Evolutionary conservation across 352 stramenopile genomes (phyloP).

Genomic region (Aphanomyces invadans): DNA sequence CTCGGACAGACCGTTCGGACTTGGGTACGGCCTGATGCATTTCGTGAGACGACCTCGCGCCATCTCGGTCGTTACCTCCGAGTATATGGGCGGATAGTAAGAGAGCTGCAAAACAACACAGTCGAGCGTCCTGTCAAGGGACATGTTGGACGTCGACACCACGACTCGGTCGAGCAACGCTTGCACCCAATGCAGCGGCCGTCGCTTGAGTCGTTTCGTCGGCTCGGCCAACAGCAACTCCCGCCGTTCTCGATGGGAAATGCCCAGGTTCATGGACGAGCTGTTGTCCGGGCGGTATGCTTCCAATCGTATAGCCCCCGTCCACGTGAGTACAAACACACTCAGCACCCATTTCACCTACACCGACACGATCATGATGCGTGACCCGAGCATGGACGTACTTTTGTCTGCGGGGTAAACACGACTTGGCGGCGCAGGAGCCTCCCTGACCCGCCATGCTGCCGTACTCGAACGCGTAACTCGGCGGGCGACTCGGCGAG

Average conservation of each 20-base stretch:
- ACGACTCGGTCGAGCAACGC: background rate
- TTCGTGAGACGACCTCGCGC: background rate
- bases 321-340: constrained; percentile 17
- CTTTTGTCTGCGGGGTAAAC: background rate
- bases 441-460: constrained; percentile 17
- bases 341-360: constrained; percentile 2
- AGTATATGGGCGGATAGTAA: constrained; percentile 9
- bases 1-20: background rate
- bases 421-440: constrained; percentile 13
- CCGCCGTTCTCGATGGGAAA: constrained; percentile 5
- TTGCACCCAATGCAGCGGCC: constrained; percentile 13
- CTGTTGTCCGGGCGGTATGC: constrained; percentile 17
- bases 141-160: background rate
- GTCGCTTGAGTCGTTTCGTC: background rate
- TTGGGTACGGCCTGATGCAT: background rate
- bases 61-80: background rate
- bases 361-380: background rate
- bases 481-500: background rate
- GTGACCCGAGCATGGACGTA: background rate
- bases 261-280: background rate
- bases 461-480: constrained; percentile 6
- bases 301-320: constrained; percentile 10
- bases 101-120: background rate
- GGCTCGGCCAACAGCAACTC: constrained; percentile 5
- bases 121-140: constrained; percentile 4